phyloP scores from a whole-genome alignment of 208 protist genomes.

The Trichomonas vaginalis region DNA sequence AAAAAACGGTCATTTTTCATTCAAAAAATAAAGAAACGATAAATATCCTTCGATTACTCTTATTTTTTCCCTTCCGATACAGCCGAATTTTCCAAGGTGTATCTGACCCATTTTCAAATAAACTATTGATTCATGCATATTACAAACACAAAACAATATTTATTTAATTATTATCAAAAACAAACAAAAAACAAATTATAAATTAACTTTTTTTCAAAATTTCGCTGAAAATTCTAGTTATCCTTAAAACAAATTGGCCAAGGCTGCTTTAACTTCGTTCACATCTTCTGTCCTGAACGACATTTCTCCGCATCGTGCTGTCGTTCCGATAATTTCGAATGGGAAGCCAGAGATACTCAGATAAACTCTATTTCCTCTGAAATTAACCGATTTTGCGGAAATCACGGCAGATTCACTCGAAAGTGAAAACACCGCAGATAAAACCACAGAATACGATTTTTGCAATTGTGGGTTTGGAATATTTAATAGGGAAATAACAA shows the following conservation, averaged over 20 bases:
- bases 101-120: too few relatives aligned
- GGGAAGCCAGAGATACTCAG: not conserved
- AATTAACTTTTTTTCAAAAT: too few relatives aligned
- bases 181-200: too few relatives aligned
- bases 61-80: too few relatives aligned
- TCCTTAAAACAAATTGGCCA: not conserved
- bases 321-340: not conserved
- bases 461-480: not conserved
- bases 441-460: not conserved
- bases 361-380: not conserved
- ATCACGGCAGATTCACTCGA: not conserved
- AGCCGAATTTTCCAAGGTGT: too few relatives aligned
- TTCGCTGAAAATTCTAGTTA: too few relatives aligned
- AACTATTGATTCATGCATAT: too few relatives aligned
- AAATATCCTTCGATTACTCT: too few relatives aligned
- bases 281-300: not conserved
- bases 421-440: not conserved
- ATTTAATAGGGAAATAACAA: not conserved
- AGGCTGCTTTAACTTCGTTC: not conserved
- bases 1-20: too few relatives aligned
- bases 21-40: too few relatives aligned
- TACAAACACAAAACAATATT: too few relatives aligned
- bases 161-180: too few relatives aligned
- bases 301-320: not conserved
- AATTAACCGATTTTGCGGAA: not conserved